Conservation (phyloP, 2,329 filamentous ascomycete genomes). For the Cladobotryum protrusum region DNA sequence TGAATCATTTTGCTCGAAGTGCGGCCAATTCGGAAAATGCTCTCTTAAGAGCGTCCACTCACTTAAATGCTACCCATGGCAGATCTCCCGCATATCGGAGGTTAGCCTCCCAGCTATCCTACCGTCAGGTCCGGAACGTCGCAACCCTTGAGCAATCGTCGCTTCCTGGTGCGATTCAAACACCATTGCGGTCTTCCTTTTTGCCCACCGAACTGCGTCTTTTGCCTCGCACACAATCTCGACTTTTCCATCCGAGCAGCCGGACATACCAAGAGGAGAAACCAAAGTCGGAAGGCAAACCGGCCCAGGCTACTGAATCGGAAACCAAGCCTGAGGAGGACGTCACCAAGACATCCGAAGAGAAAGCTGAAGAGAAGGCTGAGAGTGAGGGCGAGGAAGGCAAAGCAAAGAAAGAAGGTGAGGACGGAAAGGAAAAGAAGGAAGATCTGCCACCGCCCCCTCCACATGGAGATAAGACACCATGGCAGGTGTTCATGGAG, state of each 20-base stretch:
- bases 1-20: conserved; percentile 43
- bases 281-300: conserved; percentile 13
- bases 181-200: conserved; percentile 42
- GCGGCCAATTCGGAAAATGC: conserved; percentile 34
- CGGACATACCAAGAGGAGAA: conserved; percentile 27
- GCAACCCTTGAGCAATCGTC: conserved; percentile 21
- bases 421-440: conserved; percentile 51
- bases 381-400: conserved; percentile 41
- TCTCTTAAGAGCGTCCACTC: conserved; percentile 36
- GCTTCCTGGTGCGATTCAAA: conserved; percentile 24
- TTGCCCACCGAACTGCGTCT: conserved; percentile 28
- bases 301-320: conserved; percentile 12
- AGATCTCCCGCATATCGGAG: conserved; percentile 44
- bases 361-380: conserved; percentile 34
- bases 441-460: conserved; percentile 76
- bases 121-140: conserved; percentile 21
- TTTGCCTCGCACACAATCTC: conserved; percentile 26
- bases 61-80: conserved; percentile 30
- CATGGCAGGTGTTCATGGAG: conserved; percentile 97
- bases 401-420: conserved; percentile 35
- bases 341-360: conserved; percentile 32
- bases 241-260: conserved; percentile 28
- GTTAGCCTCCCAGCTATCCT: conserved; percentile 35
- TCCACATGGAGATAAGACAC: conserved; percentile 96
- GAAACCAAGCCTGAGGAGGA: conserved; percentile 14